Conservation (phyloP, 169 alveolate species). For the Cyclospora cayetanensis region DNA sequence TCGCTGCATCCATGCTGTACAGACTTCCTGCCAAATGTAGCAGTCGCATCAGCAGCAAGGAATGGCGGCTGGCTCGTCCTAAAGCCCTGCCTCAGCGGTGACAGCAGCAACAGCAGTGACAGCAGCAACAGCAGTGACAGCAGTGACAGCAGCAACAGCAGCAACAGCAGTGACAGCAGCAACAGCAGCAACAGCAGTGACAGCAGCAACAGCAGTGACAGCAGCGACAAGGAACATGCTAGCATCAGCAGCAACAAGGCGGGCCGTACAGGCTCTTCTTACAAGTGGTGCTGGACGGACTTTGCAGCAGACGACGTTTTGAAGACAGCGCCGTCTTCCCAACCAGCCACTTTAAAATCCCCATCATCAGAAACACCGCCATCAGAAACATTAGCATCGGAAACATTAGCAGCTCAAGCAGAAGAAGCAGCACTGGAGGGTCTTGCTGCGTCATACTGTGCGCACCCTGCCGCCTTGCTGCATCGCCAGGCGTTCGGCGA, state of each 20-base stretch:
- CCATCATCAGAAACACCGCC: not conserved
- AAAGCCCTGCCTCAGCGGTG: no score
- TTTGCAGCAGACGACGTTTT: not conserved
- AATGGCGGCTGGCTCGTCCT: no score
- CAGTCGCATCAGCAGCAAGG: not conserved
- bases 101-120: not conserved
- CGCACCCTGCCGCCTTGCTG: not conserved
- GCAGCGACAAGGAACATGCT: no score
- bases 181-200: not conserved
- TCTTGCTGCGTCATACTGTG: not conserved
- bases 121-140: not conserved
- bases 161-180: not conserved
- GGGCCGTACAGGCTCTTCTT: no score
- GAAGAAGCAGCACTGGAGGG: not conserved
- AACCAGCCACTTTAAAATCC: not conserved
- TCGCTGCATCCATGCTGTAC: not conserved
- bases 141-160: no score
- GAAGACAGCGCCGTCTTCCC: no score
- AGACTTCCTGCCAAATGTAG: not conserved
- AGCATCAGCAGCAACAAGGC: no score
- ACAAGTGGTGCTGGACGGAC: no score
- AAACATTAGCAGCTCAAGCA: not conserved
- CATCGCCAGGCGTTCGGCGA: constrained; percentile 2
- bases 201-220: not conserved
- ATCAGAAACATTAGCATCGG: not conserved